phyloP scores from a whole-genome alignment of 2,329 filamentous ascomycete species.

The Ascosphaera acerosa region DNA sequence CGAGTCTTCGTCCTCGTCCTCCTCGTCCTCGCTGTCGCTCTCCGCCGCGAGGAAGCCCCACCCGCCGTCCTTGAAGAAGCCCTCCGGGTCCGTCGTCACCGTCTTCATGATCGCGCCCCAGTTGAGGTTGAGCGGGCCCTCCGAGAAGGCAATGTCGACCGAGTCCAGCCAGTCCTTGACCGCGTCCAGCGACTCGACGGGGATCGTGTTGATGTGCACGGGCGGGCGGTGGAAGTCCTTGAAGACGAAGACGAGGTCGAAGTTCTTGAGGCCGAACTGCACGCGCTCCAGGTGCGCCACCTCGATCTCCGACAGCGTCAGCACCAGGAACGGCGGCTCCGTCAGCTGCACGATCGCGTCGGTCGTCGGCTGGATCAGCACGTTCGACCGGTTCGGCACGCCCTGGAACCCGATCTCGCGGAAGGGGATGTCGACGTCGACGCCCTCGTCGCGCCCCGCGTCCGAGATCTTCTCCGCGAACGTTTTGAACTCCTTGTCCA shows the following conservation, averaged over 20 bases:
- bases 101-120: conserved; percentile 99
- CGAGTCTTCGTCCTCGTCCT: conserved; percentile 62
- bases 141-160: conserved; percentile 78
- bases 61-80: conserved; percentile 84
- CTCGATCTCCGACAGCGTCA: conserved; percentile 89
- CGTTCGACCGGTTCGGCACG: conserved; percentile 85
- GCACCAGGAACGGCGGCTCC: conserved; percentile 86
- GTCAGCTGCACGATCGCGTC: conserved; percentile 94
- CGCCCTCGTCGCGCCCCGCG: conserved; percentile 67
- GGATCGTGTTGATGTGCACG: conserved; percentile 92
- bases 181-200: conserved; percentile 75
- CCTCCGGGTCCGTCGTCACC: conserved; percentile 73
- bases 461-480: conserved; percentile 97
- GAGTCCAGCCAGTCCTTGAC: conserved; percentile 97
- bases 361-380: conserved; percentile 84
- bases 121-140: conserved; percentile 91
- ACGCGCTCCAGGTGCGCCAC: conserved; percentile 91
- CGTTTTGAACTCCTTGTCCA: conserved; percentile 85
- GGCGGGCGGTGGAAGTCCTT: conserved; percentile 87
- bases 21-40: conserved; percentile 56
- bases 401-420: conserved; percentile 91
- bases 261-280: conserved; percentile 93
- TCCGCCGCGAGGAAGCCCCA: conserved; percentile 84
- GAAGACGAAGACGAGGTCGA: conserved; percentile 94
- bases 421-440: conserved; percentile 91